Base-by-base conservation (phyloP, 805 yeast species). In the Saccharomycopsis schoenii region DNA sequence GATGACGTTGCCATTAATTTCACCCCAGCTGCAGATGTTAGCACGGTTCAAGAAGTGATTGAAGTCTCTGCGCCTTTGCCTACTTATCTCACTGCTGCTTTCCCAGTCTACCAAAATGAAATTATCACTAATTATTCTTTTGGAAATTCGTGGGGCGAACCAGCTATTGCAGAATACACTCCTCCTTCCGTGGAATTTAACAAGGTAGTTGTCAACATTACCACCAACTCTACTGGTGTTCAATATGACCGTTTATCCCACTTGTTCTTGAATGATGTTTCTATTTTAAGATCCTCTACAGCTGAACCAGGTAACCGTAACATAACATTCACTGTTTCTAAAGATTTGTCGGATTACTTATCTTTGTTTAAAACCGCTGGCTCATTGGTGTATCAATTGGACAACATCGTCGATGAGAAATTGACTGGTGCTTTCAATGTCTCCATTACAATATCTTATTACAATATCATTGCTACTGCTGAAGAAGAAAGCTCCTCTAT, bases 271-370 rank as follows among this genome's bases (percentile, higher is more conserved):
- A 77, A 78, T 61, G 88, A 84, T 39, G 75, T 79, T 15, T 88
- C 88, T 64, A 74, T 89, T 47, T 89, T 96, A 96, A 80, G 96
- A 71, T 84, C 89, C 0, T 85, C 93, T 1, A 90, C 96, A 1
- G 83, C 88, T 15, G 96, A 89, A 71, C 96, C 96, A 0, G 80
- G 80, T 61, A 72, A 85, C 67, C 67, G 78, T 73, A 69, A 68
- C 14, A 66, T 73, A 1, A 79, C 80, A 10, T 80, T 76, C 65
- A 81, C 87, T 29, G 73, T 79, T 60, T 74, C 78, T 37, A 89
- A 87, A 68, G 96, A 90, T 69, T 79, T 88, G 1, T 77, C 91
- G 1, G 69, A 73, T 15, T 88, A 81, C 68, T 67, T 77, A 8
- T 65, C 74, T 0, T 69, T 89, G 40, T 87, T 89, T 69, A 58